A percentile compares a stretch with the other conserved stretches of the same genome.
These are phyloP conservation scores for Torulaspora franciscae DNA, from an alignment of 805 yeast genomes.

Conservation along the genomic window DNA sequence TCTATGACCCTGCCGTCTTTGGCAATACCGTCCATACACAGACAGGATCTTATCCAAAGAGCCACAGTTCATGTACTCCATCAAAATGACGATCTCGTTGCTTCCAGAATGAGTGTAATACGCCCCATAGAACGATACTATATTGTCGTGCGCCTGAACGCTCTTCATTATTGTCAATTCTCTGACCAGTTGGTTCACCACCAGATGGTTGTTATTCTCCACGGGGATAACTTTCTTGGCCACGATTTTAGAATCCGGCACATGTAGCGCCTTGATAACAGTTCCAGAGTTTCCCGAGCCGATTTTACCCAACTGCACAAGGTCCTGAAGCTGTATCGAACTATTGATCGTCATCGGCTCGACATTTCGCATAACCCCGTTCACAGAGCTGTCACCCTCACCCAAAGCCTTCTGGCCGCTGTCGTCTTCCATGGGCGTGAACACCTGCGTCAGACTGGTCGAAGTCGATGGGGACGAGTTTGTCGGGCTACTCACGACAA, in stretches of 20 bases:
- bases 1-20: slow-evolving; percentile 11
- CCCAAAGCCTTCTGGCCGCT: slow-evolving; percentile 3
- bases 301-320: slow-evolving; percentile 66
- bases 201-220: slow-evolving; percentile 56
- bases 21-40: slow-evolving; percentile 49
- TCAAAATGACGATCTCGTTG: slow-evolving; percentile 78
- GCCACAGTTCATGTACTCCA: slow-evolving; percentile 96
- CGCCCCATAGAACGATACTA: slow-evolving; percentile 89
- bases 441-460: slow-evolving; percentile 15
- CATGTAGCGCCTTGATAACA: slow-evolving; percentile 81
- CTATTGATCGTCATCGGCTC: slow-evolving; percentile 9
- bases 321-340: slow-evolving; percentile 53
- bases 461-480: slow-evolving; percentile 17
- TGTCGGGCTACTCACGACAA: slow-evolving; percentile 17
- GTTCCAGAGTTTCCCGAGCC: slow-evolving; percentile 96
- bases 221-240: slow-evolving; percentile 86
- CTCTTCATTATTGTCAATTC: slow-evolving; percentile 89
- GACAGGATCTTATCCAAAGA: slow-evolving; percentile 76
- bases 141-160: slow-evolving; percentile 71
- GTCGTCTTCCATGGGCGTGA: slow-evolving; percentile 17
- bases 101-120: slow-evolving; percentile 49
- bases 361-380: slow-evolving; percentile 19
- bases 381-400: slow-evolving; percentile 12
- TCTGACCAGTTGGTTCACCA: slow-evolving; percentile 61
- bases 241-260: slow-evolving; percentile 82